Evolutionary conservation across 768 basidiomycete species (phyloP).

Genomic region (Hygrophorus pudorinus): DNA sequence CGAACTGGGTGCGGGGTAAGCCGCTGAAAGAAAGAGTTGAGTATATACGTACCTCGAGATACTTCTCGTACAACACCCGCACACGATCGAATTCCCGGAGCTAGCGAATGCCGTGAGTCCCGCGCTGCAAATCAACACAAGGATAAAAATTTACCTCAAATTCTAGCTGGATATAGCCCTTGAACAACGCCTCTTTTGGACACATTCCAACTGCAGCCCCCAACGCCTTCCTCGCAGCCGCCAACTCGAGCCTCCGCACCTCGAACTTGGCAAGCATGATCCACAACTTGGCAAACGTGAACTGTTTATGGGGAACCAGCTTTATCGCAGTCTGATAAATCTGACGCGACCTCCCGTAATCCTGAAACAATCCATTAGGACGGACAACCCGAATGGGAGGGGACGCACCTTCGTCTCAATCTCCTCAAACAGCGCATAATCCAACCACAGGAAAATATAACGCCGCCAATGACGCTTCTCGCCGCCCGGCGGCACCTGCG

Average conservation of each 20-base stretch:
- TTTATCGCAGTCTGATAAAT: slow-evolving; percentile 85
- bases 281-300: slow-evolving; percentile 98
- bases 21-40: slow-evolving; percentile 3
- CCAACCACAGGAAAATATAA: slow-evolving; percentile 88
- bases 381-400: not conserved
- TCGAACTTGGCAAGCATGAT: slow-evolving; percentile 88
- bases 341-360: slow-evolving; percentile 76
- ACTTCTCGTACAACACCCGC: slow-evolving; percentile 86
- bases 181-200: slow-evolving; percentile 92
- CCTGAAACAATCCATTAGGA: slow-evolving; percentile 32
- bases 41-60: slow-evolving; percentile 56
- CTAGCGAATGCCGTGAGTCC: slow-evolving; percentile 21
- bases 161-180: slow-evolving; percentile 91
- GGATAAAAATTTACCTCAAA: slow-evolving; percentile 51
- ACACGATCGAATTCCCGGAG: slow-evolving; percentile 94
- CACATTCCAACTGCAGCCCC: slow-evolving; percentile 92
- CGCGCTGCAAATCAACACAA: slow-evolving; percentile 1
- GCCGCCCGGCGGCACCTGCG: slow-evolving; percentile 87
- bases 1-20: slow-evolving; percentile 39
- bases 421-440: slow-evolving; percentile 96
- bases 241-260: slow-evolving; percentile 69
- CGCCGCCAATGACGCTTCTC: slow-evolving; percentile 91
- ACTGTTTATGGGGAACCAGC: slow-evolving; percentile 91
- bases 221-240: slow-evolving; percentile 79
- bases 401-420: slow-evolving; percentile 75